Evolutionary conservation across 495 filamentous ascomycete genomes (phyloP).

Genomic region (Penicillium verhagenii): DNA sequence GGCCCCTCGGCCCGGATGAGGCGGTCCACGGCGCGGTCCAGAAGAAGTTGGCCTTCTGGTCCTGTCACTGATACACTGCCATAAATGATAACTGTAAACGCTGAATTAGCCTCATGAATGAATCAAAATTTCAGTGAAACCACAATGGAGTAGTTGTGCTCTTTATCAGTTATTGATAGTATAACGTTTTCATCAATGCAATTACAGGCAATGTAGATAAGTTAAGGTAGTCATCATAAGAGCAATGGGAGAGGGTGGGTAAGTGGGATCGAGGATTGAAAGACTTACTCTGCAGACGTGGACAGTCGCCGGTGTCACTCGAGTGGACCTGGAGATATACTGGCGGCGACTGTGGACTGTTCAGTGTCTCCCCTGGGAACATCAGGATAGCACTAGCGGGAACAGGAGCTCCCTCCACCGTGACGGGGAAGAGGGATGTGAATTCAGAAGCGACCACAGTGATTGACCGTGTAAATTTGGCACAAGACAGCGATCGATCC

Average conservation of each 20-base stretch:
- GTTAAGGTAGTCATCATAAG: constrained; percentile 81
- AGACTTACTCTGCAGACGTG: constrained; percentile 79
- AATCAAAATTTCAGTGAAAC: constrained; percentile 8
- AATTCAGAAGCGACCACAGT: constrained; percentile 70
- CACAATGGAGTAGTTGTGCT: constrained; percentile 22
- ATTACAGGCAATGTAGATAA: constrained; percentile 99
- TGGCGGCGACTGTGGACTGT: constrained; percentile 44
- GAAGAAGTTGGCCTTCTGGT: constrained; percentile 33
- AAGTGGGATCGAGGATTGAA: constrained; percentile 9
- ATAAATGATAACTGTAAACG: constrained; percentile 66
- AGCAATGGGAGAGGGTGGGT: constrained; percentile 22
- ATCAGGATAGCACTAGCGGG: constrained; percentile 74
- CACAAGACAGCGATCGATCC: constrained; percentile 9
- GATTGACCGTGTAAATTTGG: constrained; percentile 47
- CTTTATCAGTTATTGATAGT: constrained; percentile 74
- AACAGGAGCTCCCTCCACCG: constrained; percentile 68
- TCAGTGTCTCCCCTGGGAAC: constrained; percentile 58
- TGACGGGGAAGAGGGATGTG: constrained; percentile 62
- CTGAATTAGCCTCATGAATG: constrained; percentile 44
- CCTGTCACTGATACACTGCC: constrained; percentile 46
- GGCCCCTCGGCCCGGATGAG: constrained; percentile 46
- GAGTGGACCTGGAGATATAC: constrained; percentile 77
- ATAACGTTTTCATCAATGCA: constrained; percentile 66
- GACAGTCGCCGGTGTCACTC: constrained; percentile 87
- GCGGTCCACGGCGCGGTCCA: constrained; percentile 54